phyloP scores from a whole-genome alignment of 352 stramenopile species.

The Thraustochytrium sp. region DNA sequence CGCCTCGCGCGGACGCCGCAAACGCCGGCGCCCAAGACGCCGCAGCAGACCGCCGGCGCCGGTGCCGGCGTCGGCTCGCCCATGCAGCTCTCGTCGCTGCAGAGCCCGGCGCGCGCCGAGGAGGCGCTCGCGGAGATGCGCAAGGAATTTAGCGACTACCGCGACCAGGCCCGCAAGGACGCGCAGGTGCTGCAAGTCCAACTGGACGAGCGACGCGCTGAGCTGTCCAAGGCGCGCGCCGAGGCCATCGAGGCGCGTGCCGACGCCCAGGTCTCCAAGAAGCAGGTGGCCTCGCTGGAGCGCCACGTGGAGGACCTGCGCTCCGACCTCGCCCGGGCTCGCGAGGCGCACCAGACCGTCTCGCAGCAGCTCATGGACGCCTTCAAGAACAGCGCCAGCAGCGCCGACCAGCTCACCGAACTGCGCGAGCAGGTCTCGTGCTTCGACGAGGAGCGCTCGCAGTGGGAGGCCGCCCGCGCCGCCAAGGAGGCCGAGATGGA shows the following conservation, averaged over 20 bases:
- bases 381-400: neutral
- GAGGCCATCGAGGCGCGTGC: conserved; percentile 43
- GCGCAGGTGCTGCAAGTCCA: neutral
- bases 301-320: conserved; percentile 63
- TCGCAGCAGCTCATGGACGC: neutral
- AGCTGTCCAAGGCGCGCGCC: conserved; percentile 41
- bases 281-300: conserved; percentile 58
- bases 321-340: neutral
- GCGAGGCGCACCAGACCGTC: neutral
- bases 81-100: neutral
- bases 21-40: too few species aligned
- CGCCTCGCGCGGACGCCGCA: too few species aligned
- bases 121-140: neutral
- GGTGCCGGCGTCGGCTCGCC: neutral
- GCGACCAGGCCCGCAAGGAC: neutral
- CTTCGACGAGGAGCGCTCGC: conserved; percentile 19
- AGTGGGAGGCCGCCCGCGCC: neutral
- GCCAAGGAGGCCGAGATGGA: neutral
- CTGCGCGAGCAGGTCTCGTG: neutral
- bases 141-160: neutral
- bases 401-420: neutral
- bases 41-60: neutral
- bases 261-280: conserved; percentile 54
- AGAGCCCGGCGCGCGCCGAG: neutral
- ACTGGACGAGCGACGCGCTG: neutral